These are phyloP conservation scores for Talaromyces nanjingensis DNA, from an alignment of 495 filamentous ascomycete genomes.

Conservation along the genomic window DNA sequence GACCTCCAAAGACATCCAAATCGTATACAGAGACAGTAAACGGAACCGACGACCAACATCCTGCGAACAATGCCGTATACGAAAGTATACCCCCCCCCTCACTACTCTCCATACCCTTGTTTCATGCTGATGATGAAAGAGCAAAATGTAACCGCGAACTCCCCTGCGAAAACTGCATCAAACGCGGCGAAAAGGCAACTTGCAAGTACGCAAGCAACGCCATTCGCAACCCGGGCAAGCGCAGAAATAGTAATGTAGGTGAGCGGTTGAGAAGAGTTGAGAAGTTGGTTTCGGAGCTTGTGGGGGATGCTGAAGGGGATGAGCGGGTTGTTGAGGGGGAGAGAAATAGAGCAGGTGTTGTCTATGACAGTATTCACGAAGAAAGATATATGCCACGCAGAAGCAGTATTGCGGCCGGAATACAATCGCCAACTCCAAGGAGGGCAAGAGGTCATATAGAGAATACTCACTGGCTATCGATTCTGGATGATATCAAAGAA, in stretches of 20 bases:
- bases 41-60: conserved; percentile 34
- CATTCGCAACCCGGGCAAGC: conserved; percentile 26
- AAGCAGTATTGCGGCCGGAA: not conserved
- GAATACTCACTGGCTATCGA: conserved; percentile 50
- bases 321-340: conserved; percentile 21
- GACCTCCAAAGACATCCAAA: not conserved
- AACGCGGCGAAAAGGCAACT: conserved; percentile 29
- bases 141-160: conserved; percentile 39
- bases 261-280: conserved; percentile 47
- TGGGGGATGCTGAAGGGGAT: not conserved
- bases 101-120: not conserved
- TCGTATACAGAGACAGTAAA: conserved; percentile 15
- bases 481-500: conserved; percentile 39
- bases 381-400: not conserved
- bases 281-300: conserved; percentile 34
- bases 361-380: conserved; percentile 10
- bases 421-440: not conserved
- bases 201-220: conserved; percentile 41
- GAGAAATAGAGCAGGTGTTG: conserved; percentile 16
- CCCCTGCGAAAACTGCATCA: conserved; percentile 38
- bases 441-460: conserved; percentile 30
- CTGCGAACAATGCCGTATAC: conserved; percentile 31
- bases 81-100: conserved; percentile 20
- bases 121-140: conserved; percentile 15
- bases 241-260: conserved; percentile 35